Base-by-base conservation (phyloP, 495 filamentous ascomycete genomes). In the Evansstolkia leycettana region DNA sequence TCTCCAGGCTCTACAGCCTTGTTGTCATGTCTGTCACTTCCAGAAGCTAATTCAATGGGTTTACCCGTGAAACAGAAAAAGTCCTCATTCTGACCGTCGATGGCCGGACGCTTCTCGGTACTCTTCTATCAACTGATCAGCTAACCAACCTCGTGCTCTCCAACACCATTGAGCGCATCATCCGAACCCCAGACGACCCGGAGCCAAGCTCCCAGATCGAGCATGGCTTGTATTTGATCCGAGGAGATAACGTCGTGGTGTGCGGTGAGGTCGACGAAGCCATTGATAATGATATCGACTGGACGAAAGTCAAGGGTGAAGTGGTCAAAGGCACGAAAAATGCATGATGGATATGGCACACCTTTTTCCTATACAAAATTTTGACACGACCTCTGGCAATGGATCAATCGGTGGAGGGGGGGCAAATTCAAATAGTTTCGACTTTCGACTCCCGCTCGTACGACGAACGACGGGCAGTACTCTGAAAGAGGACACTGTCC, bases 221-320 rank as follows among this genome's bases (percentile, higher is more conserved):
- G 17, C 78, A 94, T 50, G 90, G 90, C 0, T 62, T 96, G 10
- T 96, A 98, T 50, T 58, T 98, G 29, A 81, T 98, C 35, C 76
- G 92, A 41, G 90, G 90, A 12, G 92, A 96, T 46, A 94, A 87
- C 53, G 90, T 98, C 33, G 86, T 81, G n/a, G 58, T 90, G 11
- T 84, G 86, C 28, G 90, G 90, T 5, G 67, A 90, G 30, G 76
- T 98, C 11, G 84, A 96, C 57, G 89, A 93, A 54, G 70, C 81
- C 41, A 65, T 94, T 29, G 90, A 96, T 58, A 65, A 57, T 3
- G 82, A 78, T 37, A 95, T 98, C 43, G 78, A 94, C 58, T 98
- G 90, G 90, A 60, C 67, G 13, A 76, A 85, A 55, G 92, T 98
- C 13, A 79, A 79, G 54, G 90, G 89, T 4, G 76, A 79, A 35